Percentiles rank a stretch among this genome's conserved stretches.
phyloP scores from a whole-genome alignment of 805 yeast species.

The Candida khao-thaluensis region DNA sequence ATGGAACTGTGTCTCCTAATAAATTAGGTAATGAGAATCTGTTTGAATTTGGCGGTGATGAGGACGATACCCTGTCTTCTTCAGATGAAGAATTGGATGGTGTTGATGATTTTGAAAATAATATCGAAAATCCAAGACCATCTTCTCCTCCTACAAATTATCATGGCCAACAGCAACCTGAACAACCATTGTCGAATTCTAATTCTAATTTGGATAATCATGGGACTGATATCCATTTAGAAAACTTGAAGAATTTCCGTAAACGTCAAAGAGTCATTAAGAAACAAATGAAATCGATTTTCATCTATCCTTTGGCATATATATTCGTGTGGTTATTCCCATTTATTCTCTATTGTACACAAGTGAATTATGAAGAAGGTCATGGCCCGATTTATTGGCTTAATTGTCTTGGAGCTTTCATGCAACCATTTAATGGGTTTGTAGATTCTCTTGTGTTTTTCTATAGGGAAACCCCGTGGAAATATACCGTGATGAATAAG shows the following conservation, averaged over 20 bases:
- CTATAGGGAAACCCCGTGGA: constrained; percentile 81
- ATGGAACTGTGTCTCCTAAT: neutral
- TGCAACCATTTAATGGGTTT: constrained; percentile 78
- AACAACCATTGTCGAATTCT: neutral
- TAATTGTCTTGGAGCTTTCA: constrained; percentile 64
- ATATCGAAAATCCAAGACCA: constrained; percentile 4
- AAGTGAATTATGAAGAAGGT: constrained; percentile 44
- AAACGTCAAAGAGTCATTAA: constrained; percentile 64
- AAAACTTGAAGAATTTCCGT: constrained; percentile 60
- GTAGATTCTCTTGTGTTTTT: constrained; percentile 76
- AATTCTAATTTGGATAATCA: constrained; percentile 7
- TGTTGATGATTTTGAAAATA: constrained; percentile 20
- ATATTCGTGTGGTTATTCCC: constrained; percentile 82
- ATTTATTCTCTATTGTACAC: constrained; percentile 61
- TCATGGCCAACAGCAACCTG: neutral
- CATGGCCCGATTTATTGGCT: constrained; percentile 63
- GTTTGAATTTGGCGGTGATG: constrained; percentile 21
- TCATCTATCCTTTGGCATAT: constrained; percentile 82
- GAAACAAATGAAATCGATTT: constrained; percentile 75
- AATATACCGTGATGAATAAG: constrained; percentile 40
- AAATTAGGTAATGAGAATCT: constrained; percentile 4
- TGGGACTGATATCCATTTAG: constrained; percentile 47
- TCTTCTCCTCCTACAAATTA: neutral
- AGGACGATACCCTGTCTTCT: constrained; percentile 24
- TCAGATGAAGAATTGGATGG: constrained; percentile 18